A percentile compares a stretch with the other conserved stretches of the same genome.
Evolutionary conservation across 2,329 filamentous ascomycete genomes (phyloP).

Genomic region (Hirsutella minnesotensis): DNA sequence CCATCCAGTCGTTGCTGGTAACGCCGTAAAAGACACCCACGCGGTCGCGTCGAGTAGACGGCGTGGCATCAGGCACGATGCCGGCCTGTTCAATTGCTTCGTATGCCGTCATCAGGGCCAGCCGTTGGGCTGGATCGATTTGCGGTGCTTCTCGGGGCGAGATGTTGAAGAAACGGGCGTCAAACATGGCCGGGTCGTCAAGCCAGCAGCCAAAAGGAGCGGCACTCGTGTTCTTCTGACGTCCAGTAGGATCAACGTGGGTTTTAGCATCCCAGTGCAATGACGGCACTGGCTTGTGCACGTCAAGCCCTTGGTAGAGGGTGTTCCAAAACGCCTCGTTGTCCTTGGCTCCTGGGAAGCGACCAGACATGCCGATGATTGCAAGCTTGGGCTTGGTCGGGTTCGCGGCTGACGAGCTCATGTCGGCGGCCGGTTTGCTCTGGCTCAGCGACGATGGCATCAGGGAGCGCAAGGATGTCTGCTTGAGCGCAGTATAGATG

Average conservation of each 20-base stretch:
- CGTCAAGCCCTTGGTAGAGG: constrained; percentile 51
- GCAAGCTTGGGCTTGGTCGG: constrained; percentile 20
- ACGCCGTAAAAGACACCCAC: constrained; percentile 67
- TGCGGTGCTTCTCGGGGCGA: constrained; percentile 50
- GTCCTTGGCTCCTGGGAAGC: constrained; percentile 48
- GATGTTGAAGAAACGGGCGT: constrained; percentile 62
- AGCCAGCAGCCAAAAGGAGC: constrained; percentile 34
- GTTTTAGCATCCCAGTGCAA: constrained; percentile 51
- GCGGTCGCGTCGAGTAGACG: constrained; percentile 48
- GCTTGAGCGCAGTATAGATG: constrained; percentile 4
- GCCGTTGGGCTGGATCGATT: constrained; percentile 54
- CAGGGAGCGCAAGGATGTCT: constrained; percentile 7
- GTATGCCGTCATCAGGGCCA: constrained; percentile 54
- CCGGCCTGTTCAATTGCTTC: constrained; percentile 58
- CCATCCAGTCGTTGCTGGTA: constrained; percentile 66
- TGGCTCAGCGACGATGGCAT: constrained; percentile 22
- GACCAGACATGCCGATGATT: constrained; percentile 54
- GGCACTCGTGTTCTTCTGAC: constrained; percentile 46
- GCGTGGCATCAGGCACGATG: constrained; percentile 49
- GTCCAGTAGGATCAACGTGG: constrained; percentile 49
- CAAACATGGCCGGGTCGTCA: constrained; percentile 54
- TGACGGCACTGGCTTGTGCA: constrained; percentile 43
- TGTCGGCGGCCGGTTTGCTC: neutral
- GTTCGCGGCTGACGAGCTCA: neutral
- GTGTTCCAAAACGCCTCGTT: constrained; percentile 53